phyloP scores from a whole-genome alignment of 805 yeast species.

The Phaffomyces opuntiae region DNA sequence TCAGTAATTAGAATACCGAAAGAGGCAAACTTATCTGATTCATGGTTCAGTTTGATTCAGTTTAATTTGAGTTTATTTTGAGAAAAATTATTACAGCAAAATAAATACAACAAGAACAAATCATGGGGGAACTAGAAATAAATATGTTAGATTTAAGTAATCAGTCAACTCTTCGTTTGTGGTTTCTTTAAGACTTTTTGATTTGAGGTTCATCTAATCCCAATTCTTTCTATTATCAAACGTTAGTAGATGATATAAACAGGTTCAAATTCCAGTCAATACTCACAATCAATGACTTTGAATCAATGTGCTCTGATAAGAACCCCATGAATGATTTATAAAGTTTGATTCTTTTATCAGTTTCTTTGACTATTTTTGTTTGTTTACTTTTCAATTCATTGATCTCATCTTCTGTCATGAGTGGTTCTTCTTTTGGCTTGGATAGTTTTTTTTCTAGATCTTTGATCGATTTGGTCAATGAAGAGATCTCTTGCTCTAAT shows the following conservation, averaged over 20 bases:
- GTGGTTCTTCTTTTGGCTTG: neutral
- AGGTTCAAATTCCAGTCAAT: neutral
- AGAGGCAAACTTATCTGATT: too few species aligned
- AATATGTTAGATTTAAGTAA: too few species aligned
- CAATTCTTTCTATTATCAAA: slow-evolving; percentile 6
- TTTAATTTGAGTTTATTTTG: too few species aligned
- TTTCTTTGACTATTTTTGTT: slow-evolving; percentile 8
- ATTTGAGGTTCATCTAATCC: slow-evolving; percentile 15
- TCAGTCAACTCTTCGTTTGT: too few species aligned
- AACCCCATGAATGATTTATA: slow-evolving; percentile 12
- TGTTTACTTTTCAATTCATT: slow-evolving; percentile 2
- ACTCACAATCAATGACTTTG: slow-evolving; percentile 14
- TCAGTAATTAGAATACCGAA: too few species aligned
- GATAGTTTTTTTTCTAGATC: neutral
- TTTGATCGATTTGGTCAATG: neutral
- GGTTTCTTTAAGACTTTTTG: neutral
- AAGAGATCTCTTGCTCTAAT: slow-evolving; percentile 2
- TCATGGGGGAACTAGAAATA: too few species aligned
- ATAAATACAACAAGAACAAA: too few species aligned
- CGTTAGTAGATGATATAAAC: neutral
- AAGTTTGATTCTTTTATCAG: slow-evolving; percentile 13
- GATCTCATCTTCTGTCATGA: slow-evolving; percentile 7
- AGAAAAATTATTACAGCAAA: too few species aligned
- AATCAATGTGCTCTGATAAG: slow-evolving; percentile 17
- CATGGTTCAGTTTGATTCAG: too few species aligned